Percentiles rank a stretch among this genome's conserved stretches.
phyloP scores from a whole-genome alignment of 2,329 filamentous ascomycete genomes.

The Macroventuria anomochaeta region DNA sequence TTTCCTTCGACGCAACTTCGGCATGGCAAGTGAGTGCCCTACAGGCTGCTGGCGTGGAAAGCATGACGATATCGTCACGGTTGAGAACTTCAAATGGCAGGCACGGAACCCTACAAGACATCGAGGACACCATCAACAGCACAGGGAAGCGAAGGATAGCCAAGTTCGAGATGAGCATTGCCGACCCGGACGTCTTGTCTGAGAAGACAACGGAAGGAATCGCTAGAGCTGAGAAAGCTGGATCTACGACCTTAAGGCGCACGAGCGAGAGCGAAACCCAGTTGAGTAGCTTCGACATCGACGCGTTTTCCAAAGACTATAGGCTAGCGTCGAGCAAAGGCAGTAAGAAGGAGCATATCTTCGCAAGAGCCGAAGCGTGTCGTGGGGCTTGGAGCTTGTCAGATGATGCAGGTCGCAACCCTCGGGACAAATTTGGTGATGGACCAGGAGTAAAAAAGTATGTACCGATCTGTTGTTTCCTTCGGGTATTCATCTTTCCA shows the following conservation, averaged over 20 bases:
- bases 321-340: slow-evolving; percentile 20
- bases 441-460: slow-evolving; percentile 48
- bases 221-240: slow-evolving; percentile 31
- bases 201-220: slow-evolving; percentile 27
- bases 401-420: slow-evolving; percentile 38
- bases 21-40: slow-evolving; percentile 83
- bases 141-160: slow-evolving; percentile 82
- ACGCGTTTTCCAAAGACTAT: slow-evolving; percentile 44
- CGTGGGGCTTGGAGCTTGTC: slow-evolving; percentile 49
- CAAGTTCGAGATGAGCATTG: slow-evolving; percentile 72
- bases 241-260: slow-evolving; percentile 32
- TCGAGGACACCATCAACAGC: slow-evolving; percentile 72
- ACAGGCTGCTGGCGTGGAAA: slow-evolving; percentile 78
- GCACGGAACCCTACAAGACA: slow-evolving; percentile 63
- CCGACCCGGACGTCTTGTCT: slow-evolving; percentile 46
- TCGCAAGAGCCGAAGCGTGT: slow-evolving; percentile 49
- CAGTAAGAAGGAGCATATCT: slow-evolving; percentile 46
- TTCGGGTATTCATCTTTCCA: not conserved
- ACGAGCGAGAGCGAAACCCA: slow-evolving; percentile 26
- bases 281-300: slow-evolving; percentile 43
- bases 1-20: slow-evolving; percentile 68
- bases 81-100: slow-evolving; percentile 57
- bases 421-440: slow-evolving; percentile 44
- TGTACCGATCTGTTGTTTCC: slow-evolving; percentile 13
- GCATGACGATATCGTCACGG: slow-evolving; percentile 76